Evolutionary conservation across 2,329 filamentous ascomycete genomes (phyloP), one percentile per base, ranked within the genome.

Genomic region (Arthrobotrys entomopaga): DNA sequence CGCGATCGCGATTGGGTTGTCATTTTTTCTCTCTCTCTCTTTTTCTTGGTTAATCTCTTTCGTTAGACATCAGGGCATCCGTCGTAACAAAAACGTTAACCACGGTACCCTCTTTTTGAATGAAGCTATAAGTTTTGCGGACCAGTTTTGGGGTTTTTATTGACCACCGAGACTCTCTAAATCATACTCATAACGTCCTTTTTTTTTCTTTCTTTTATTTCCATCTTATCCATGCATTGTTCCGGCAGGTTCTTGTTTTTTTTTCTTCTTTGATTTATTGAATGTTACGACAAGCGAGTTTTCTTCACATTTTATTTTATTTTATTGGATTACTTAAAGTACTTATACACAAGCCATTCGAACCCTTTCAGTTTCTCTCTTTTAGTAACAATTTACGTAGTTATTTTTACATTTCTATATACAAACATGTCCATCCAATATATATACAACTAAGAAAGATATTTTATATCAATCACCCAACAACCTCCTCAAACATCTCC

Each of bases 401-500:
- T 19, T n/a, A n/a, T n/a, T n/a, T n/a, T n/a, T n/a, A 19, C 13
- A 46, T 1, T 19, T 15, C 42, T n/a, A 46, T 46, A 46, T 19
- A 34, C 10, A 34, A 3, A 29, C 26, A 29, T n/a, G n/a, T n/a
- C n/a, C n/a, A n/a, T n/a, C n/a, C 26, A 29, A 29, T 29, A 29
- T 29, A 29, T 34, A 34, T 10, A 34, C 7, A 7, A 6, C 29
- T 10, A 34, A 5, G 6, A 46, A n/a, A 15, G 6, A 19, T 15
- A 13, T 13, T 13, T 53, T 7, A 11, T 34, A 34, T 10, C 22
- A 22, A 57, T 48, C 20, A 40, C 13, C 54, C 61, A 16, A 71
- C 71, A 42, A 77, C 89, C 46, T 86, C 82, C 67, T 85, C 84
- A 81, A 99, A 99, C 83, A 99, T 82, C 71, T 91, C 88, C 76